phyloP scores from a whole-genome alignment of 202 grass and related monocot species.

The Brachypodium distachyon region DNA sequence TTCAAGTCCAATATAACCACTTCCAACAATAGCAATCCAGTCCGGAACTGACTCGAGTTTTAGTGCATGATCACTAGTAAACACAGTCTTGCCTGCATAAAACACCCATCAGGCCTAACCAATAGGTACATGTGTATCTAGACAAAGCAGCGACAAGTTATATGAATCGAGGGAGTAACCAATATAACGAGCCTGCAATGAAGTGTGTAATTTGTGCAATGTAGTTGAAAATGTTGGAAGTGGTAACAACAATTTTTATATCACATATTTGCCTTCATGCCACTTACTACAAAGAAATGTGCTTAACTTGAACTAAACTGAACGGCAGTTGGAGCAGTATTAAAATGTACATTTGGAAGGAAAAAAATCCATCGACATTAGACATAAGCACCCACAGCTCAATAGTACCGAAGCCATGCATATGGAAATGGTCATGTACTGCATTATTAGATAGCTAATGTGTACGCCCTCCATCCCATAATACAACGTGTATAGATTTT shows the following conservation, averaged over 20 bases:
- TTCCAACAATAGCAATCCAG: constrained; percentile 98
- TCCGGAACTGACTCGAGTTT: constrained; percentile 93
- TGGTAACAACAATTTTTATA: not conserved
- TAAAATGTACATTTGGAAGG: not conserved
- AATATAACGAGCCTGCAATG: not conserved
- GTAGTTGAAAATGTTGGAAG: not conserved
- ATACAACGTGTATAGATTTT: too few species aligned
- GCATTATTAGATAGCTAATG: not conserved
- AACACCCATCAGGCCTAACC: constrained; percentile 37
- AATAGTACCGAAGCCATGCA: not conserved
- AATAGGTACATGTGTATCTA: too few species aligned
- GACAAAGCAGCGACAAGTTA: too few species aligned
- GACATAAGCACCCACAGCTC: not conserved
- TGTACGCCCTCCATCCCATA: too few species aligned
- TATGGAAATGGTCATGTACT: not conserved
- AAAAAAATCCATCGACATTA: not conserved
- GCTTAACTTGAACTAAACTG: constrained; percentile 12
- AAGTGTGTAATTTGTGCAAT: not conserved
- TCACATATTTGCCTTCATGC: not conserved
- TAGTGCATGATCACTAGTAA: constrained; percentile 89
- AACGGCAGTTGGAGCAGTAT: not conserved
- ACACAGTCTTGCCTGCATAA: constrained; percentile 76
- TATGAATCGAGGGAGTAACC: too few species aligned
- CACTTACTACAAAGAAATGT: constrained; percentile 3
- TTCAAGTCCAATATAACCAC: constrained; percentile 95